These are phyloP conservation scores for Abortiporus biennis DNA, from an alignment of 1,284 basidiomycete genomes.

Conservation along the genomic window DNA sequence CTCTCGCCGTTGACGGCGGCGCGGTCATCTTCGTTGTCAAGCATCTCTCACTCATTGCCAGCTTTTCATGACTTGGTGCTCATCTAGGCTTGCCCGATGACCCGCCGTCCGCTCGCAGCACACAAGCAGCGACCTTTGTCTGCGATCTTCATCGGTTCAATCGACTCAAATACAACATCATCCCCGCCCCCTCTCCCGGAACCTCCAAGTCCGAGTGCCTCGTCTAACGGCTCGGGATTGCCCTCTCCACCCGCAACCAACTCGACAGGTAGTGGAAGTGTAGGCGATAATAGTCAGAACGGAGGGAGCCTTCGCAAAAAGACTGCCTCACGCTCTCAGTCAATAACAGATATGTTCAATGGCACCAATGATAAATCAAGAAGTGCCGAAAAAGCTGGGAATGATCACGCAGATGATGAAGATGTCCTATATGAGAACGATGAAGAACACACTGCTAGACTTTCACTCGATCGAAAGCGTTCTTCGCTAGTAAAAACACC, in stretches of 20 bases:
- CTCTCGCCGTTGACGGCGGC: conserved; percentile 16
- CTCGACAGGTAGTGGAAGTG: conserved; percentile 73
- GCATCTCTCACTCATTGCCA: conserved; percentile 16
- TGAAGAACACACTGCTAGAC: conserved; percentile 62
- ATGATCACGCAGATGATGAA: conserved; percentile 34
- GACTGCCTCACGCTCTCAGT: conserved; percentile 11
- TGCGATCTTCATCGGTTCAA: conserved; percentile 40
- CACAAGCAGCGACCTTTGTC: conserved; percentile 34
- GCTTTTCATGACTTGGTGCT: conserved; percentile 22
- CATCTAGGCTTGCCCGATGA: conserved; percentile 23
- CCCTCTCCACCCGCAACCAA: conserved; percentile 78
- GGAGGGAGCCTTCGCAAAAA: conserved; percentile 40
- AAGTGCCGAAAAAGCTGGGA: conserved; percentile 8
- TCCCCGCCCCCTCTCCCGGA: conserved; percentile 44
- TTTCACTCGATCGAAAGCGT: conserved; percentile 36
- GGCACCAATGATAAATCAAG: no score
- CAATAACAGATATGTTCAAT: conserved; percentile 27
- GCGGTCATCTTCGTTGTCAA: conserved; percentile 8
- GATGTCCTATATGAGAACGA: conserved; percentile 30
- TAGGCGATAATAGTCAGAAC: conserved; percentile 51
- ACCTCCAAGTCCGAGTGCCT: conserved; percentile 53
- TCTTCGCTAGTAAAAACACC: conserved; percentile 24
- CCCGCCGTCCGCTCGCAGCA: conserved; percentile 23
- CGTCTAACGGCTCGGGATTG: conserved; percentile 51
- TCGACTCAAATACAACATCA: conserved; percentile 27